A percentile compares a stretch with the other conserved stretches of the same genome.
These are phyloP conservation scores for Trichoderma atrobrunneum DNA, from an alignment of 2,329 filamentous ascomycete genomes.

Conservation along the genomic window DNA sequence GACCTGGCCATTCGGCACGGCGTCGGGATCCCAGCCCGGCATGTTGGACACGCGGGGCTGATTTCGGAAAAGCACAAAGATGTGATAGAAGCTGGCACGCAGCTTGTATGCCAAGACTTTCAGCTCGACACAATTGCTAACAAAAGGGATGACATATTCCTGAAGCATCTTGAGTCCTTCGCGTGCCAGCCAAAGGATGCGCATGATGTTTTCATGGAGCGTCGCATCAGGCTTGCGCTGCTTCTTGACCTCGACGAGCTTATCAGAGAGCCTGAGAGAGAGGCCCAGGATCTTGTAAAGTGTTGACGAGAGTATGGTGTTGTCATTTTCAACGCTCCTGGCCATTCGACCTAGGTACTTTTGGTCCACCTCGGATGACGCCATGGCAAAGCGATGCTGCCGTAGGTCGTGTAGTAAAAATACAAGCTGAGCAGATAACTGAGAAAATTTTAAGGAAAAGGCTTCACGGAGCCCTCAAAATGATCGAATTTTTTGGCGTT, in stretches of 20 bases:
- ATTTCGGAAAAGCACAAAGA: constrained; percentile 96
- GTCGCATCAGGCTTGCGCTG: constrained; percentile 80
- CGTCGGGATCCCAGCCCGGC: constrained; percentile 51
- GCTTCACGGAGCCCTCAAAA: neutral
- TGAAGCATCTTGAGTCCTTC: constrained; percentile 89
- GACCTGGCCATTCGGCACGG: constrained; percentile 40
- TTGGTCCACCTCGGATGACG: constrained; percentile 94
- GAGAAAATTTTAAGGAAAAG: neutral
- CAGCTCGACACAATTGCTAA: constrained; percentile 73
- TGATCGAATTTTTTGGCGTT: neutral
- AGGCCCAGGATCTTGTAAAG: constrained; percentile 90
- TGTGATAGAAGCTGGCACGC: constrained; percentile 90
- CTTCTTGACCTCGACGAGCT: constrained; percentile 79
- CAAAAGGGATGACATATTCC: constrained; percentile 81
- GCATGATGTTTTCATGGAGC: constrained; percentile 75
- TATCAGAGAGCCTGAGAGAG: constrained; percentile 81
- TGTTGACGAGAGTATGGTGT: constrained; percentile 74
- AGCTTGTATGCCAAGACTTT: constrained; percentile 90
- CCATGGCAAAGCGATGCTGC: constrained; percentile 58
- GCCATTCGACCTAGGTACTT: constrained; percentile 93
- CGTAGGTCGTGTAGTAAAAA: neutral
- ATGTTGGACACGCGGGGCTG: constrained; percentile 70
- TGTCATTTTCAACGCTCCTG: constrained; percentile 71
- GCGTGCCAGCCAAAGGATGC: constrained; percentile 92
- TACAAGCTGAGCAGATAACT: neutral